A percentile compares a stretch with the other conserved stretches of the same genome.
Conservation (phyloP, 306 rosid genomes). For the Cucumis cinereus region DNA sequence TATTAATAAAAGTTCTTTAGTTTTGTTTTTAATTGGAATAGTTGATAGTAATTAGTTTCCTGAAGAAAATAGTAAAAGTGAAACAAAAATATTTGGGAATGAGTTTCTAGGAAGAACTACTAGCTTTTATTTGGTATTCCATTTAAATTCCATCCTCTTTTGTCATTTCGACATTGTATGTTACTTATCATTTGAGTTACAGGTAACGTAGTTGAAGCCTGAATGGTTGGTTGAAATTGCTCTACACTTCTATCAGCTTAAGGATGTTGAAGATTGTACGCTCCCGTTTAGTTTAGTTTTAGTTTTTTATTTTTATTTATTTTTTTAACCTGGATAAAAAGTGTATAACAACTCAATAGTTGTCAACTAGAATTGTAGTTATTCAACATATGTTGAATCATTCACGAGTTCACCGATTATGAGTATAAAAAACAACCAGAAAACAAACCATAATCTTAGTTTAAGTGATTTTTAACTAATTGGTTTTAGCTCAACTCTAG, state of each 20-base stretch:
- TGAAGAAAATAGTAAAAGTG: background rate
- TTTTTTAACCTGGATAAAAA: too few species aligned
- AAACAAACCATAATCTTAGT: too few species aligned
- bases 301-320: too few species aligned
- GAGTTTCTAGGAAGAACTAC: background rate
- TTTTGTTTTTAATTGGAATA: background rate
- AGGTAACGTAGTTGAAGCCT: constrained; percentile 76
- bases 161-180: background rate
- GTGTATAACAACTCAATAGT: too few species aligned
- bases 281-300: too few species aligned
- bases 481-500: background rate
- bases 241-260: constrained; percentile 84
- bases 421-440: background rate
- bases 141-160: background rate
- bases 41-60: background rate
- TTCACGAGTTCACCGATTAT: too few species aligned
- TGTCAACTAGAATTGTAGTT: too few species aligned
- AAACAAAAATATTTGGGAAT: background rate
- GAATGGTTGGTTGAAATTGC: constrained; percentile 95
- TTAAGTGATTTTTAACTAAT: background rate
- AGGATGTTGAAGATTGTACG: constrained; percentile 89
- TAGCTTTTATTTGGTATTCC: background rate
- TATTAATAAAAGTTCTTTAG: background rate
- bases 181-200: constrained; percentile 16
- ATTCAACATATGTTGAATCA: too few species aligned